phyloP scores from a whole-genome alignment of 306 rosid species.

The Macrotyloma uniflorum region DNA sequence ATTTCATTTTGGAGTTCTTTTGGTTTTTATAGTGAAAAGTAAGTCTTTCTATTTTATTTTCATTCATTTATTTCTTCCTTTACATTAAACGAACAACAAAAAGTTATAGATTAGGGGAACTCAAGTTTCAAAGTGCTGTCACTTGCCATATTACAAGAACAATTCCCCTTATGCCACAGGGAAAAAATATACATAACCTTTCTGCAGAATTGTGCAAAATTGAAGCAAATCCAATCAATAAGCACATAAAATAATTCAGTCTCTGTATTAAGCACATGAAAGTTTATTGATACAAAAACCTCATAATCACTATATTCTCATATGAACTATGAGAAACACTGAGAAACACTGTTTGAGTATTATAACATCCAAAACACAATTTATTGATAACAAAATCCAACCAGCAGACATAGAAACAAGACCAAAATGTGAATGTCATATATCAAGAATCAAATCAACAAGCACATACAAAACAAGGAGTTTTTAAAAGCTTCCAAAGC shows the following conservation, averaged over 20 bases:
- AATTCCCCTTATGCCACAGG: no score
- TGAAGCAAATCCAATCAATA: no score
- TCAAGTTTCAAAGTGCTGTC: no score
- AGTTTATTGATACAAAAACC: background rate
- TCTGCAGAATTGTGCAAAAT: no score
- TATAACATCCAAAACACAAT: background rate
- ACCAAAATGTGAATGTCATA: background rate
- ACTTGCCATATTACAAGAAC: no score
- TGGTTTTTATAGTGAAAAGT: no score
- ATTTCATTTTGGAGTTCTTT: no score
- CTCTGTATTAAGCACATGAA: background rate
- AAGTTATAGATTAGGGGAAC: no score
- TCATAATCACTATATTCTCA: background rate
- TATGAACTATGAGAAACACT: background rate
- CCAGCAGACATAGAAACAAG: background rate
- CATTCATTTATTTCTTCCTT: no score
- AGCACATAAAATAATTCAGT: background rate
- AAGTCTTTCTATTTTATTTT: no score
- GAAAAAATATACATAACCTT: no score
- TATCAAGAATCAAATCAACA: background rate
- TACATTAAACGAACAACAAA: no score
- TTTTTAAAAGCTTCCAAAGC: constrained; percentile 10
- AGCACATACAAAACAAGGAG: background rate
- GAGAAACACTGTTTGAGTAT: background rate
- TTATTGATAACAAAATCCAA: constrained; percentile 16